Evolutionary conservation across 768 basidiomycete species (phyloP).

Genomic region (Mycena vitilis): DNA sequence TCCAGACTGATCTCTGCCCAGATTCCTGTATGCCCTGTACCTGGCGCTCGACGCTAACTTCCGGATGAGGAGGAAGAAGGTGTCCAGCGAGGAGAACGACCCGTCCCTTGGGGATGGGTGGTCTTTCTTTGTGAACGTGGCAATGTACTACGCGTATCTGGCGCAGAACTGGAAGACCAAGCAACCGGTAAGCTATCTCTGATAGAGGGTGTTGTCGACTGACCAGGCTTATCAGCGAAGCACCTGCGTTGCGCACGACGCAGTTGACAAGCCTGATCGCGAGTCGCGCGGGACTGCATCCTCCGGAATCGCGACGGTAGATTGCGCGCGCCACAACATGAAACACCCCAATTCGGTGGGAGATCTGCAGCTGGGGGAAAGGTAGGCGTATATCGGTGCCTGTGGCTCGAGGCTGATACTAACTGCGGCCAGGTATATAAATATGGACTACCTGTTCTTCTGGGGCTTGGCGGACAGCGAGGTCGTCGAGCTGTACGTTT

Average conservation of each 20-base stretch:
- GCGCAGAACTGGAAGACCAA: neutral
- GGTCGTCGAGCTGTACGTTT: constrained; percentile 28
- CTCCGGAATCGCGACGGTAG: constrained; percentile 35
- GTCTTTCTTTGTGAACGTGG: constrained; percentile 28
- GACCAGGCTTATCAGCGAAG: neutral
- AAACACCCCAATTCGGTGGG: constrained; percentile 32
- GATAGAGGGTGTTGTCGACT: neutral
- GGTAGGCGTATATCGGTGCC: constrained; percentile 14
- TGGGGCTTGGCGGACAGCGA: constrained; percentile 33
- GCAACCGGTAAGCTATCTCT: neutral
- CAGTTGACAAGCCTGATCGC: constrained; percentile 22
- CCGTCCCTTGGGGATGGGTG: constrained; percentile 34
- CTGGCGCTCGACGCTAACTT: constrained; percentile 42
- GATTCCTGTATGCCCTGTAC: too few species aligned
- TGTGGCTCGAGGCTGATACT: too few species aligned
- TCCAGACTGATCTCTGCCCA: too few species aligned
- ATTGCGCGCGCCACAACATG: constrained; percentile 36
- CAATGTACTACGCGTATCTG: constrained; percentile 22
- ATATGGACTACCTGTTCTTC: constrained; percentile 43
- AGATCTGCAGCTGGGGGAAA: constrained; percentile 35
- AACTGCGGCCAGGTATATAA: constrained; percentile 27
- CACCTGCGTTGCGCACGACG: constrained; percentile 18
- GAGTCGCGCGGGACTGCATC: constrained; percentile 20
- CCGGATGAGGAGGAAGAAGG: constrained; percentile 32
- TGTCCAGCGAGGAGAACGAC: constrained; percentile 28